Percentiles rank a stretch among this genome's conserved stretches.
phyloP scores from a whole-genome alignment of 2,329 filamentous ascomycete species.

The Pyrenophora tritici-repentis region DNA sequence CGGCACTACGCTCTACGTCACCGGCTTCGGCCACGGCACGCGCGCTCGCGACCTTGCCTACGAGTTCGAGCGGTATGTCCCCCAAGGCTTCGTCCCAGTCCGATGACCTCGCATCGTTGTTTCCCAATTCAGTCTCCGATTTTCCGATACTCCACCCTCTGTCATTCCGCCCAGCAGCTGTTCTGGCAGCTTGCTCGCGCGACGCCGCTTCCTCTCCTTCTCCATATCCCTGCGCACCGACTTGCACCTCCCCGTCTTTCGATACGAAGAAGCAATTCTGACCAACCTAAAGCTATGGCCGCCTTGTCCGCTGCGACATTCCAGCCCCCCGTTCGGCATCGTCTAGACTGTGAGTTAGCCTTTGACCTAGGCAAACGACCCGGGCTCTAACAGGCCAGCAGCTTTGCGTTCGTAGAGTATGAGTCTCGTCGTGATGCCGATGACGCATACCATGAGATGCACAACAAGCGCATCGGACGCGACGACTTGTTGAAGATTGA shows the following conservation, averaged over 20 bases:
- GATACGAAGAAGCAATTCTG: constrained; percentile 45
- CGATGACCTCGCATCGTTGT: constrained; percentile 32
- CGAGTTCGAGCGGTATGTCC: constrained; percentile 99
- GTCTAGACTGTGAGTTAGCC: constrained; percentile 85
- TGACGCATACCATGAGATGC: constrained; percentile 99
- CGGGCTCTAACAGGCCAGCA: constrained; percentile 54
- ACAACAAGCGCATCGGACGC: constrained; percentile 96
- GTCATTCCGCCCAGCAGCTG: background rate
- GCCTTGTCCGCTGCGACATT: constrained; percentile 97
- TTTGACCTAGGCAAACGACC: background rate
- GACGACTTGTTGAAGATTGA: constrained; percentile 98
- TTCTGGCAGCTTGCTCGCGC: constrained; percentile 8
- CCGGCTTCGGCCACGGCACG: constrained; percentile 98
- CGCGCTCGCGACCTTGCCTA: constrained; percentile 98
- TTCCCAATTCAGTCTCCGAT: constrained; percentile 22
- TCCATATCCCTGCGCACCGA: constrained; percentile 8
- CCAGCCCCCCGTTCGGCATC: constrained; percentile 91
- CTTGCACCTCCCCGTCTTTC: constrained; percentile 13
- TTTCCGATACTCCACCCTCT: constrained; percentile 9
- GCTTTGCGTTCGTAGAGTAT: constrained; percentile 99
- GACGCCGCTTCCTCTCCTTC: constrained; percentile 27
- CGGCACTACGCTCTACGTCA: constrained; percentile 95
- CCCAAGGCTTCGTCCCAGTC: constrained; percentile 44
- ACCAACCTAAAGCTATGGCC: constrained; percentile 77
- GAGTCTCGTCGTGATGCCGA: constrained; percentile 97